These are phyloP conservation scores for Phaeosphaeria sp. DNA, from an alignment of 2,329 filamentous ascomycete genomes.

Conservation along the genomic window DNA sequence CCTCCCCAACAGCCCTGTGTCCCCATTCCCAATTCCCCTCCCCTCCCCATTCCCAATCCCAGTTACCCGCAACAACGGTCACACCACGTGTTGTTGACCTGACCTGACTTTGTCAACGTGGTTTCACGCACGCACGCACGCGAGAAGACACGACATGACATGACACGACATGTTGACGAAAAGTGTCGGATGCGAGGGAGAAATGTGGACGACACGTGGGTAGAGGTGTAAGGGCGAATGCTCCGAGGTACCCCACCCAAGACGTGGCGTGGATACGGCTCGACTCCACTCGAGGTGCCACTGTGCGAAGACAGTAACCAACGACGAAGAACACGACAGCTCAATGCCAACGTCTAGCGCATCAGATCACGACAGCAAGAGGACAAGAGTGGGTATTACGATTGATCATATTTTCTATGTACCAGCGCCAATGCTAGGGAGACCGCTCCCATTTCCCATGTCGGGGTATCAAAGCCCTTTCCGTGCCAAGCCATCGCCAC, in stretches of 20 bases:
- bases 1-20: too few relatives aligned
- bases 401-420: slow-evolving; percentile 29
- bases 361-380: background rate
- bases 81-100: slow-evolving; percentile 3
- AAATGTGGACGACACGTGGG: too few relatives aligned
- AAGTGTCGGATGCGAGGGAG: background rate
- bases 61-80: background rate
- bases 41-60: too few relatives aligned
- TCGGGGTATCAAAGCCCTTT: slow-evolving; percentile 44
- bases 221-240: too few relatives aligned
- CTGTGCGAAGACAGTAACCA: background rate
- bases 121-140: background rate
- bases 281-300: too few relatives aligned
- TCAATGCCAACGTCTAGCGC: background rate
- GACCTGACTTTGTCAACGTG: slow-evolving; percentile 2
- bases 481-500: slow-evolving; percentile 24
- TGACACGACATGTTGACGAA: too few relatives aligned
- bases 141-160: background rate
- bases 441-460: slow-evolving; percentile 20
- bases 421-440: slow-evolving; percentile 20
- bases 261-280: background rate
- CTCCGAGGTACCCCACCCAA: background rate
- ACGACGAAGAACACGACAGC: background rate
- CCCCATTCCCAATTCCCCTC: too few relatives aligned
- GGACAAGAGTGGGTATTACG: background rate